phyloP scores from a whole-genome alignment of 495 filamentous ascomycete genomes.

The Filosporella fistucella region DNA sequence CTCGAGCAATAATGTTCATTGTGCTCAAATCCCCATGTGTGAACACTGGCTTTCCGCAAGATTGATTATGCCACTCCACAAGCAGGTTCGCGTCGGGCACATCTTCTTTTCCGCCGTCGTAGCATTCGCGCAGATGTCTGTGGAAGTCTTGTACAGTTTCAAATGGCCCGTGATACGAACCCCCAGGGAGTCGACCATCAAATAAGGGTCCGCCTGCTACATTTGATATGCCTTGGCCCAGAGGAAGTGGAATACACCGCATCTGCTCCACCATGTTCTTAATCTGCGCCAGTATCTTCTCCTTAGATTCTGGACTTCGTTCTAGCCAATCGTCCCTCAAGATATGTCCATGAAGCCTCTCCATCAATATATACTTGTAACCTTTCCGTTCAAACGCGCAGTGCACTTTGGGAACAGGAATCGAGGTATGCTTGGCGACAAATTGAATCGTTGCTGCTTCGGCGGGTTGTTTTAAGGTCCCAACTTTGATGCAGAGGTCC shows the following conservation, averaged over 20 bases:
- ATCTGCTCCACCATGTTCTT: conserved; percentile 34
- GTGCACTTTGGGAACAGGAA: conserved; percentile 47
- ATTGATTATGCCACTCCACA: not conserved
- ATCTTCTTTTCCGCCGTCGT: conserved; percentile 2
- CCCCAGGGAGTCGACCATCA: conserved; percentile 34
- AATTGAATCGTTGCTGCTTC: conserved; percentile 47
- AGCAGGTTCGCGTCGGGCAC: conserved; percentile 6
- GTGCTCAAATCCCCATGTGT: conserved; percentile 33
- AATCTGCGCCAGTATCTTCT: conserved; percentile 40
- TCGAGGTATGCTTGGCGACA: conserved; percentile 39
- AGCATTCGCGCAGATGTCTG: conserved; percentile 1
- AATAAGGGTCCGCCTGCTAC: conserved; percentile 35
- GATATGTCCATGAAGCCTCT: conserved; percentile 41
- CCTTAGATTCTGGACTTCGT: conserved; percentile 34
- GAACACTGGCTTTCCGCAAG: conserved; percentile 2
- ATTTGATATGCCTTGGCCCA: conserved; percentile 29
- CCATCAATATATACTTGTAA: conserved; percentile 46
- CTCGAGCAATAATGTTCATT: conserved; percentile 28
- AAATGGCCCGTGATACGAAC: conserved; percentile 36
- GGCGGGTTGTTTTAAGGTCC: conserved; percentile 30
- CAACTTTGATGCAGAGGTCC: conserved; percentile 31
- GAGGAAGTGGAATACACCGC: conserved; percentile 31
- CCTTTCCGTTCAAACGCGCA: conserved; percentile 40
- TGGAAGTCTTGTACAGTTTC: conserved; percentile 37
- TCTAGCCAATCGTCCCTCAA: conserved; percentile 26